phyloP scores from a whole-genome alignment of 257 asterid species.

The Agastache rugosa region DNA sequence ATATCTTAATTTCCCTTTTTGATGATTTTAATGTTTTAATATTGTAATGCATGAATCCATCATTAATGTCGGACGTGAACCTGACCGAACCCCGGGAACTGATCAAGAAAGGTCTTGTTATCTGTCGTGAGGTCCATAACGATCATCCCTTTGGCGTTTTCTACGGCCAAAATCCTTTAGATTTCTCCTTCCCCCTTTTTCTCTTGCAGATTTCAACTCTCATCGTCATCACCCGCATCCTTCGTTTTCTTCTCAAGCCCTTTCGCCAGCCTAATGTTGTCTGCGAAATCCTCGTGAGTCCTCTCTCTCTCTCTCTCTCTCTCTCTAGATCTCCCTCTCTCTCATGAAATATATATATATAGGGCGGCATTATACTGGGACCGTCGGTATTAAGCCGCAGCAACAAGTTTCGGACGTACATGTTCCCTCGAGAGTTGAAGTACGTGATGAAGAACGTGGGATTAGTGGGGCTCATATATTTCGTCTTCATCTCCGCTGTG shows the following conservation, averaged over 20 bases:
- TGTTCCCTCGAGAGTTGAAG: conserved; percentile 54
- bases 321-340: background rate
- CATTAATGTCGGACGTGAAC: conserved; percentile 6
- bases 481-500: conserved; percentile 73
- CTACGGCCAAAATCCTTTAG: conserved; percentile 75
- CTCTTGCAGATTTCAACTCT: conserved; percentile 49
- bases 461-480: conserved; percentile 67
- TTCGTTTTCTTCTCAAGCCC: conserved; percentile 72
- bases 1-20: background rate
- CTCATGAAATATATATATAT: background rate
- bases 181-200: conserved; percentile 59
- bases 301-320: background rate
- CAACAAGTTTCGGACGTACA: conserved; percentile 36
- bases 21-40: background rate
- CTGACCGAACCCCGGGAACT: conserved; percentile 27
- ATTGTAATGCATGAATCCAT: background rate
- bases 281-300: conserved; percentile 71
- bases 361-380: conserved; percentile 88
- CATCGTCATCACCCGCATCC: conserved; percentile 42
- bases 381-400: conserved; percentile 65
- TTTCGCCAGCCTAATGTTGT: conserved; percentile 69
- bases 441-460: conserved; percentile 60
- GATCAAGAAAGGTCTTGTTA: conserved; percentile 32
- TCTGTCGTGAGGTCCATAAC: conserved; percentile 41
- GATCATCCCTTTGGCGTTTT: conserved; percentile 63